Evolutionary conservation across 208 protist species (phyloP).

Genomic region (Crithidia brevicula): DNA sequence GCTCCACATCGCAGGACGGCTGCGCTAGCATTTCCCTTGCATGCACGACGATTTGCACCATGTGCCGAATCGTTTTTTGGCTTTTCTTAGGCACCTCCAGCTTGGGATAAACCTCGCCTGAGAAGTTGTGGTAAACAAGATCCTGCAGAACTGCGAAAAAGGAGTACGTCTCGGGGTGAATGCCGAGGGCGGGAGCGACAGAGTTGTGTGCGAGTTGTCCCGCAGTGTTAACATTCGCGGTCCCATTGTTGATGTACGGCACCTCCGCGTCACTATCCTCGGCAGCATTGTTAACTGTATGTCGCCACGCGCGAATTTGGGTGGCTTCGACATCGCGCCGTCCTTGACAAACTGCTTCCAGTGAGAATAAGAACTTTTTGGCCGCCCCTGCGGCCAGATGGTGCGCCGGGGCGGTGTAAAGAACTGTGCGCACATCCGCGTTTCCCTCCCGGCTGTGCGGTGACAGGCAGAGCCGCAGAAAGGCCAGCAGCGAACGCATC

Average conservation of each 20-base stretch:
- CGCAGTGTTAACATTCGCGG: background rate
- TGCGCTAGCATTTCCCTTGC: conserved; percentile 43
- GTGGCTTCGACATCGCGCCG: conserved; percentile 26
- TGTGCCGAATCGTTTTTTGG: conserved; percentile 43
- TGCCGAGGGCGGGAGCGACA: background rate
- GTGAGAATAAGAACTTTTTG: conserved; percentile 55
- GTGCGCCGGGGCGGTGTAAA: conserved; percentile 46
- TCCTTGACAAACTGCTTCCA: conserved; percentile 44
- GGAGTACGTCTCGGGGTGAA: conserved; percentile 43
- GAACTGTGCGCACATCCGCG: conserved; percentile 58
- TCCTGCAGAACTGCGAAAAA: conserved; percentile 61
- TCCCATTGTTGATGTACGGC: background rate
- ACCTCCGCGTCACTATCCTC: background rate
- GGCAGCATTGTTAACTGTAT: conserved; percentile 3
- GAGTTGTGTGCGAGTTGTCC: background rate
- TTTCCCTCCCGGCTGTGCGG: conserved; percentile 48
- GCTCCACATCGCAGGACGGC: conserved; percentile 47
- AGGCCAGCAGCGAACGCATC: conserved; percentile 56
- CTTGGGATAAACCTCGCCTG: conserved; percentile 36
- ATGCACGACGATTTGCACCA: conserved; percentile 44
- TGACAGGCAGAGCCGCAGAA: conserved; percentile 62
- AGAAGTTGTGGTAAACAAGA: conserved; percentile 60
- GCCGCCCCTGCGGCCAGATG: conserved; percentile 27
- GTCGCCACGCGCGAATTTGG: conserved; percentile 20
- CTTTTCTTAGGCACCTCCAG: conserved; percentile 45